Conservation (phyloP, 768 basidiomycete species). For the Chalciporus chontae region DNA sequence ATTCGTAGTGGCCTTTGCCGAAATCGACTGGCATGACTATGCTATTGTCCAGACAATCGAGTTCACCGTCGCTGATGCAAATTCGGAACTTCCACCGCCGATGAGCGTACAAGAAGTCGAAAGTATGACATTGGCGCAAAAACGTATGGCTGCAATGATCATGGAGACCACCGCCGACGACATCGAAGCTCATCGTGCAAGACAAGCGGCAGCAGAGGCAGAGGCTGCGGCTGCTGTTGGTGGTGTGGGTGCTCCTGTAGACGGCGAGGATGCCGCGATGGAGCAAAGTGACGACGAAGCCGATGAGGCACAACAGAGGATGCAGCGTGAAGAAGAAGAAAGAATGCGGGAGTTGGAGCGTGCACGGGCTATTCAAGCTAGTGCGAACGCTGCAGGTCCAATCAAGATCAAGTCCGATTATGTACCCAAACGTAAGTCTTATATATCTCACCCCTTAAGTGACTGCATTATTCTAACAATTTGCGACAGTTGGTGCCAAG, state of each 20-base stretch:
- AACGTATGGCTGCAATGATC: constrained; percentile 97
- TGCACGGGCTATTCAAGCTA: constrained; percentile 78
- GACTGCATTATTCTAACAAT: constrained; percentile 4
- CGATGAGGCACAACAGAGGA: constrained; percentile 55
- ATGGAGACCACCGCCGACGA: constrained; percentile 93
- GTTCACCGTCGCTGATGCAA: constrained; percentile 89
- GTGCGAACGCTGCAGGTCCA: constrained; percentile 69
- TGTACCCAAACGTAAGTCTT: constrained; percentile 81
- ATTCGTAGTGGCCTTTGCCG: constrained; percentile 80
- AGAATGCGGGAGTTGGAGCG: constrained; percentile 67
- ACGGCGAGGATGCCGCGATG: constrained; percentile 58
- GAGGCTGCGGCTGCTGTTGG: constrained; percentile 81
- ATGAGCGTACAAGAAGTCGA: constrained; percentile 95
- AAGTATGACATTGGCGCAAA: constrained; percentile 95
- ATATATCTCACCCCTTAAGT: background rate
- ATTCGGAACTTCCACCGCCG: constrained; percentile 90
- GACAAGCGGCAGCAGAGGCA: constrained; percentile 81
- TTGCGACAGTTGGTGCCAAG: constrained; percentile 60
- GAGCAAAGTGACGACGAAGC: constrained; percentile 89
- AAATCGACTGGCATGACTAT: constrained; percentile 99
- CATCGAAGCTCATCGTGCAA: constrained; percentile 75
- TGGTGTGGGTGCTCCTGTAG: constrained; percentile 46
- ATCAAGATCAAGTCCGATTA: constrained; percentile 98
- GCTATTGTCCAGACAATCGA: constrained; percentile 98
- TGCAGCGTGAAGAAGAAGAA: constrained; percentile 66